Conservation (phyloP, 306 rosid species). For the Fagus crenata region DNA sequence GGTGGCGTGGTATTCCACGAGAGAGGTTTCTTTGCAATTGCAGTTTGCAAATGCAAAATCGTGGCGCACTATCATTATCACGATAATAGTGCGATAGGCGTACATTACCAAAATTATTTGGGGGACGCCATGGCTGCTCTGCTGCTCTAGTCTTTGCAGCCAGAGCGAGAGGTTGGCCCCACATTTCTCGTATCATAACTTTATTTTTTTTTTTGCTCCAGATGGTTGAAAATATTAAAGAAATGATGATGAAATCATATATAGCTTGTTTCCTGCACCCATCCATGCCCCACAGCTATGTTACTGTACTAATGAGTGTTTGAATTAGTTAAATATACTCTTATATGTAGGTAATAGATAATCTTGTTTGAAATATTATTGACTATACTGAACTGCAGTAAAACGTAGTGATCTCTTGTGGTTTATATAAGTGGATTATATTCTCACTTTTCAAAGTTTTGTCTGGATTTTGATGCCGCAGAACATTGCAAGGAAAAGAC, state of each 20-base stretch:
- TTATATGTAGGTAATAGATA: background rate
- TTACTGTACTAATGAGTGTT: background rate
- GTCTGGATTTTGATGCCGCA: constrained; percentile 21
- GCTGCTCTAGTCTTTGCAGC: no score
- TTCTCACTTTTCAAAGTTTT: background rate
- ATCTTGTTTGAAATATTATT: background rate
- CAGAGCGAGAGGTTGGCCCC: no score
- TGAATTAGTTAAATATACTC: background rate
- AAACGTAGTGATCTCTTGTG: constrained; percentile 21
- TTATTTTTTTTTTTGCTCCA: background rate
- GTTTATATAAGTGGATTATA: constrained; percentile 6
- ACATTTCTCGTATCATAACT: no score
- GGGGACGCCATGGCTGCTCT: no score
- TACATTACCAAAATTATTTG: no score
- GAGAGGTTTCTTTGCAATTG: no score
- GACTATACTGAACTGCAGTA: background rate
- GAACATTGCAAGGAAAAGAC: constrained; percentile 15
- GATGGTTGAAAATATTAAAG: background rate
- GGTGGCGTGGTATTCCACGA: no score
- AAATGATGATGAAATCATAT: background rate
- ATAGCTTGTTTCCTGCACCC: no score
- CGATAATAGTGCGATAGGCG: no score
- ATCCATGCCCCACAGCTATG: background rate
- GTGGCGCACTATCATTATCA: no score
- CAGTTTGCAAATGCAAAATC: no score